Evolutionary conservation across 2,329 filamentous ascomycete genomes (phyloP).

Genomic region (Penicillium digitatum): DNA sequence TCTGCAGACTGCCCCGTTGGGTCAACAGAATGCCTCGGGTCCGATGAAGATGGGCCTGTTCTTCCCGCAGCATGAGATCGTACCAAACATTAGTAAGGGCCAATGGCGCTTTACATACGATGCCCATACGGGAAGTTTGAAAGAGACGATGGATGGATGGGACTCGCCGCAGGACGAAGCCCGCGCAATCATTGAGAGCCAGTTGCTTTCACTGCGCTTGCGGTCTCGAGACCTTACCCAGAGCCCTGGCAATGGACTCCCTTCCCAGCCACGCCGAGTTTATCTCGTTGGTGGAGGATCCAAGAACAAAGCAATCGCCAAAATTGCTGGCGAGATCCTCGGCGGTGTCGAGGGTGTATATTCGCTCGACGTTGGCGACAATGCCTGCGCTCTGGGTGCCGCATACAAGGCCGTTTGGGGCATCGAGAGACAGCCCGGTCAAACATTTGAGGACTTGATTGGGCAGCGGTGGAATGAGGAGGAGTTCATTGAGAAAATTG

Average conservation of each 20-base stretch:
- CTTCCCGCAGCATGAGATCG: slow-evolving; percentile 92
- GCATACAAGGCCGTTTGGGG: slow-evolving; percentile 98
- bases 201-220: slow-evolving; percentile 84
- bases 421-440: slow-evolving; percentile 60
- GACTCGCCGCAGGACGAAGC: slow-evolving; percentile 67
- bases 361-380: slow-evolving; percentile 88
- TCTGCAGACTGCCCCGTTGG: slow-evolving; percentile 65
- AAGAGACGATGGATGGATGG: slow-evolving; percentile 53
- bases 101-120: slow-evolving; percentile 76
- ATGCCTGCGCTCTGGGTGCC: slow-evolving; percentile 88
- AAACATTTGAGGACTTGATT: slow-evolving; percentile 87
- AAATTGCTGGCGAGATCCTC: slow-evolving; percentile 79
- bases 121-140: slow-evolving; percentile 46
- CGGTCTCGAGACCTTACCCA: slow-evolving; percentile 74
- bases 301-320: slow-evolving; percentile 82
- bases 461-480: slow-evolving; percentile 80
- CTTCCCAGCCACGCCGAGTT: slow-evolving; percentile 79
- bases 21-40: slow-evolving; percentile 52
- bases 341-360: slow-evolving; percentile 88
- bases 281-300: slow-evolving; percentile 94
- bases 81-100: slow-evolving; percentile 81
- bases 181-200: slow-evolving; percentile 86
- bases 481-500: slow-evolving; percentile 76
- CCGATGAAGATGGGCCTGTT: slow-evolving; percentile 86
- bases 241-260: slow-evolving; percentile 54